phyloP scores from a whole-genome alignment of 2,329 filamentous ascomycete species.

The Stagonosporopsis vannaccii region DNA sequence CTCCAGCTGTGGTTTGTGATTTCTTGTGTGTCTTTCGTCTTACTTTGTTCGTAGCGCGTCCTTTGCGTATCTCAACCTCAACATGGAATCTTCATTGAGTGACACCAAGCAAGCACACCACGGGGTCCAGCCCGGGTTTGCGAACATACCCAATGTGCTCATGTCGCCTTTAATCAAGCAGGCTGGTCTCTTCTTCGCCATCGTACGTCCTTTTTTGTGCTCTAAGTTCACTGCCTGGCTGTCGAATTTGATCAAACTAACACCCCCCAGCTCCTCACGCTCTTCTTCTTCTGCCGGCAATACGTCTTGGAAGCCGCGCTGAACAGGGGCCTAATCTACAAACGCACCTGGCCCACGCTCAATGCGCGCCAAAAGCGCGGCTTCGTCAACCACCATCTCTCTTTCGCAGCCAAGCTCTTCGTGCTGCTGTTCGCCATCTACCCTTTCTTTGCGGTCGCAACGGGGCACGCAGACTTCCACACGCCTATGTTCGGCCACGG shows the following conservation, averaged over 20 bases:
- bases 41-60: too few relatives aligned
- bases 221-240: background rate
- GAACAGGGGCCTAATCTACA: conserved; percentile 7
- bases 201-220: conserved; percentile 1
- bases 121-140: conserved; percentile 2
- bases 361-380: conserved; percentile 14
- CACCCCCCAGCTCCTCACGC: background rate
- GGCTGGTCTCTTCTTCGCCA: conserved; percentile 12
- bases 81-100: background rate
- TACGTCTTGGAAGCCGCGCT: conserved; percentile 15
- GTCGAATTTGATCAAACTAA: background rate
- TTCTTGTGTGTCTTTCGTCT: background rate
- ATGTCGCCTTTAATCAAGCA: conserved; percentile 15
- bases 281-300: conserved; percentile 12
- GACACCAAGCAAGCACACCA: background rate
- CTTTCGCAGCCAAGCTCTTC: conserved; percentile 10
- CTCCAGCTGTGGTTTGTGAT: background rate
- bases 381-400: conserved; percentile 16
- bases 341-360: conserved; percentile 12
- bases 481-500: conserved; percentile 6
- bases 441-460: conserved; percentile 13
- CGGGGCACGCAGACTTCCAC: conserved; percentile 8
- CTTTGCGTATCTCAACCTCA: background rate
- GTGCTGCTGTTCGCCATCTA: conserved; percentile 18
- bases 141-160: conserved; percentile 5